phyloP scores from a whole-genome alignment of 2,329 filamentous ascomycete species.

The Exophiala sp. region DNA sequence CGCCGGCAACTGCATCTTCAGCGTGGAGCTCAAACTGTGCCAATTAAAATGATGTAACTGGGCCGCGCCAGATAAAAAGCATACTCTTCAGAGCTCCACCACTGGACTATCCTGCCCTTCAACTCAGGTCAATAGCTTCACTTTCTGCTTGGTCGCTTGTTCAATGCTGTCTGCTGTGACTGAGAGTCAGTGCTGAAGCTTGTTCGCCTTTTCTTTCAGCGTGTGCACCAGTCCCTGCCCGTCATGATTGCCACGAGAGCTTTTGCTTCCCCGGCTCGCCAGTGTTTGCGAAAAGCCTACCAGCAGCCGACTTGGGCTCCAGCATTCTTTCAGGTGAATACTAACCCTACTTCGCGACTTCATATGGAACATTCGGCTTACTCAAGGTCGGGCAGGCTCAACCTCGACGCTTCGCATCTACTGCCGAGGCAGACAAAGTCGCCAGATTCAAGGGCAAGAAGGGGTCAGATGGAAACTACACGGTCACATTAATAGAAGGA shows the following conservation, averaged over 20 bases:
- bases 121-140: slow-evolving; percentile 12
- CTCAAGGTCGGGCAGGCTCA: slow-evolving; percentile 28
- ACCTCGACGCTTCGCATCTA: slow-evolving; percentile 56
- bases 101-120: not conserved
- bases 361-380: slow-evolving; percentile 4
- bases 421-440: slow-evolving; percentile 59
- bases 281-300: slow-evolving; percentile 65
- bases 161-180: slow-evolving; percentile 20
- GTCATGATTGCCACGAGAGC: slow-evolving; percentile 79
- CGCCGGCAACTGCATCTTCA: not conserved
- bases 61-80: slow-evolving; percentile 13
- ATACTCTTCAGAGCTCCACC: slow-evolving; percentile 16
- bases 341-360: slow-evolving; percentile 15
- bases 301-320: slow-evolving; percentile 44
- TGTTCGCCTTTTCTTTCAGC: slow-evolving; percentile 22
- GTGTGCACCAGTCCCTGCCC: slow-evolving; percentile 27
- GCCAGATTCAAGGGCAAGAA: slow-evolving; percentile 92
- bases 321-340: slow-evolving; percentile 54
- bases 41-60: slow-evolving; percentile 20
- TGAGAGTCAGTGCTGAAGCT: slow-evolving; percentile 28
- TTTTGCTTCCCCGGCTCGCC: slow-evolving; percentile 65
- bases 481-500: slow-evolving; percentile 95
- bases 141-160: slow-evolving; percentile 7
- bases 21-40: not conserved
- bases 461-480: slow-evolving; percentile 86